Evolutionary conservation across 768 basidiomycete species (phyloP).

Genomic region (Mycena albidolilacea): DNA sequence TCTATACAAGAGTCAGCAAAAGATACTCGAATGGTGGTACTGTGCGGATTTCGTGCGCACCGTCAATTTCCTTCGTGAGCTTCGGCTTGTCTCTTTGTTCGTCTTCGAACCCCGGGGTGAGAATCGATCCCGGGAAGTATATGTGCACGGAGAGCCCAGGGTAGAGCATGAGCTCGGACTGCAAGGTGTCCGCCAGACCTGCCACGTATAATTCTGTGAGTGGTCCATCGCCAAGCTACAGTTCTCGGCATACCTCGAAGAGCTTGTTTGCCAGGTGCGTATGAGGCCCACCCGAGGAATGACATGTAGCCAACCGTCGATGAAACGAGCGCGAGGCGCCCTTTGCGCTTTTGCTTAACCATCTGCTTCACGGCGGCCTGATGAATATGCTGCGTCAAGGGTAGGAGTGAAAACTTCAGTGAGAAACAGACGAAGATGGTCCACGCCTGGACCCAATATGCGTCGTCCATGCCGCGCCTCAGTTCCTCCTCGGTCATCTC

Average conservation of each 20-base stretch:
- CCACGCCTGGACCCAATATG: slow-evolving; percentile 69
- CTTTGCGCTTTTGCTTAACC: slow-evolving; percentile 66
- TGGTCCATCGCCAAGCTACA: neutral
- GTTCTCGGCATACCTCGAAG: slow-evolving; percentile 70
- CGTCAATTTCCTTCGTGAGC: slow-evolving; percentile 83
- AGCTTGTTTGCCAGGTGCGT: slow-evolving; percentile 90
- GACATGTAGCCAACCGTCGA: slow-evolving; percentile 83
- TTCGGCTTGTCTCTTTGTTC: slow-evolving; percentile 86
- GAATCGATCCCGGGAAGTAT: slow-evolving; percentile 88
- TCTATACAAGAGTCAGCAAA: neutral
- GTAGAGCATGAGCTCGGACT: slow-evolving; percentile 85
- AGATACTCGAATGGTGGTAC: neutral
- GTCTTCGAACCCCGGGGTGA: slow-evolving; percentile 79
- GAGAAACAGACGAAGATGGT: slow-evolving; percentile 59
- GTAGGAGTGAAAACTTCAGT: neutral
- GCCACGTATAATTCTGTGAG: neutral
- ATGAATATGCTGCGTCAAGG: neutral
- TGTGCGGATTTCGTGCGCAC: slow-evolving; percentile 30
- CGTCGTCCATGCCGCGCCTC: slow-evolving; percentile 59
- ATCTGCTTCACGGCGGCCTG: slow-evolving; percentile 80
- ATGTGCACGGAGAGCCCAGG: slow-evolving; percentile 80
- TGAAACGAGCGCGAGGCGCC: slow-evolving; percentile 85
- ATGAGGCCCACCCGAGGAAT: slow-evolving; percentile 84
- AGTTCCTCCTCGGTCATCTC: slow-evolving; percentile 76
- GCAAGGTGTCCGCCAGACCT: slow-evolving; percentile 89